phyloP scores from a whole-genome alignment of 116 monocot species.

The Iris pallida region DNA sequence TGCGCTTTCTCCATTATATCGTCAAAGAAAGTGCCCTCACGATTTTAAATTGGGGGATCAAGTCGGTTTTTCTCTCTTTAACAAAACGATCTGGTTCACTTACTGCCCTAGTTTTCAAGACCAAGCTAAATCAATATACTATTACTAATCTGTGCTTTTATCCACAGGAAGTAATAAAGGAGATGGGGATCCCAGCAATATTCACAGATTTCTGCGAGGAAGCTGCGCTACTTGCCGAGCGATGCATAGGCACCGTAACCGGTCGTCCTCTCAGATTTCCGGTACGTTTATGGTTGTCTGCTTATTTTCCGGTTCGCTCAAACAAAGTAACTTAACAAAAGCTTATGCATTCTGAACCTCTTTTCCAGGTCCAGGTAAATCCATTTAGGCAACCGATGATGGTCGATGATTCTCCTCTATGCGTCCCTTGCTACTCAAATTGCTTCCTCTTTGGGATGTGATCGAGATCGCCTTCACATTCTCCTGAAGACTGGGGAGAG shows the following conservation, averaged over 20 bases:
- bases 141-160: too few relatives aligned
- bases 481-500: too few relatives aligned
- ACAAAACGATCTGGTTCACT: too few relatives aligned
- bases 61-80: too few relatives aligned
- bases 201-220: constrained; percentile 97
- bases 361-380: constrained; percentile 79
- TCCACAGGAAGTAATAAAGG: constrained; percentile 61
- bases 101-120: too few relatives aligned
- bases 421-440: constrained; percentile 92
- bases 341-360: not conserved
- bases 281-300: constrained; percentile 26
- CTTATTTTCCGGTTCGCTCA: not conserved
- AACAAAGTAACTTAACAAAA: not conserved
- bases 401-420: constrained; percentile 59
- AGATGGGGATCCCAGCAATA: constrained; percentile 58
- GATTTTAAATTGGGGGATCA: too few relatives aligned
- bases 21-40: too few relatives aligned
- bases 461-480: too few relatives aligned
- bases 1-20: too few relatives aligned
- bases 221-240: constrained; percentile 74
- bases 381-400: constrained; percentile 85
- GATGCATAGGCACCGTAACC: constrained; percentile 54
- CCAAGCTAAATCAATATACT: too few relatives aligned
- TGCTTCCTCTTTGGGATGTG: constrained; percentile 90
- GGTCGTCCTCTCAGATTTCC: constrained; percentile 39